Evolutionary conservation across 352 stramenopile genomes (phyloP), one percentile per base, ranked within the genome.

Genomic region (Pythium apleroticum): DNA sequence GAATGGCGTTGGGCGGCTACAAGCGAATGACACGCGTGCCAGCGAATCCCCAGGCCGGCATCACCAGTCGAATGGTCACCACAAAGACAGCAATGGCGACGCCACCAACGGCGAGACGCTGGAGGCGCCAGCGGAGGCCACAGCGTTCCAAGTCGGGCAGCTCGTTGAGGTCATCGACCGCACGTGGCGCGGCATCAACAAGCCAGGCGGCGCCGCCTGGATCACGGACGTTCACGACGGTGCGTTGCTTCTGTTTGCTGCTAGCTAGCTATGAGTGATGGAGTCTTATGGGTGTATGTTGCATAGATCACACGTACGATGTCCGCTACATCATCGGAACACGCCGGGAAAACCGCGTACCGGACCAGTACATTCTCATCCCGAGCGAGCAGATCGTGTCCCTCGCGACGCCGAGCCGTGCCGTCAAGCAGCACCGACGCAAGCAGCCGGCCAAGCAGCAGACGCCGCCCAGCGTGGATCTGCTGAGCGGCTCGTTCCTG

Each of bases 101-200:
- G 67, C 58, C 22, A 27, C 65, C n/a, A 60, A 39, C 15, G 20
- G 63, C 55, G 41, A 72, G 55, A 66, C 59, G 3, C 37, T 50
- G 52, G 43, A 76, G 31, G 68, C 76, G 22, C 66, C 69, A n/a
- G 20, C 49, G 12, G 37, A 39, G 22, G 20, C 24, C 15, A 43
- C 49, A 22, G 43, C 57, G 22, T 91, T 91, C 41, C 53, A 59
- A 30, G 66, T 79, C 0, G 90, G 89, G 19, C 74, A 95, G 37
- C 55, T 97, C n/a, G 91, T 98, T 5, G 75, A 97, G 22, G 90
- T 98, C 17, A 74, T 80, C 30, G 74, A 86, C 28, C 80, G 95
- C 15, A 97, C 89, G 58, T 97, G 91, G 90, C 68, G 86, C 5
- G 95, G 95, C 0, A 89, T 97, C 25, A 98, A 98, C 78, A 96